These are phyloP conservation scores for Trypanosomatidae sp. DNA, from an alignment of 208 protist species.

Conservation along the genomic window DNA sequence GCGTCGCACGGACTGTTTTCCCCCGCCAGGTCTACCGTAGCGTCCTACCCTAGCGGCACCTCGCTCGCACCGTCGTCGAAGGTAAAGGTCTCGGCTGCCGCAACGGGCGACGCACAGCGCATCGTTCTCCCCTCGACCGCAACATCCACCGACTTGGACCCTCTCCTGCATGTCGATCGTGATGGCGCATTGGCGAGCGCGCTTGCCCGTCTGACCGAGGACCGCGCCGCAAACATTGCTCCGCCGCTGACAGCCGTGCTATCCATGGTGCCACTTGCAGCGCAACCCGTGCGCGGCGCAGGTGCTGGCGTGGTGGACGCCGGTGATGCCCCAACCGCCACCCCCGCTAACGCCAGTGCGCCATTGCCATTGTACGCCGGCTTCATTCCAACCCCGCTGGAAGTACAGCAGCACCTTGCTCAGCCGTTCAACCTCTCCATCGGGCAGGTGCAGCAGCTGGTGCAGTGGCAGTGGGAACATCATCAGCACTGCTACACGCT, in stretches of 20 bases:
- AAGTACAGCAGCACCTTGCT: conserved; percentile 47
- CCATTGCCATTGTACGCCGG: conserved; percentile 35
- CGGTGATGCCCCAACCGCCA: background rate
- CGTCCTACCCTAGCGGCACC: conserved; percentile 12
- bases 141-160: conserved; percentile 7
- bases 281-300: conserved; percentile 28
- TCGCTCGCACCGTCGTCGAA: conserved; percentile 7
- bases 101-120: background rate
- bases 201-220: conserved; percentile 9
- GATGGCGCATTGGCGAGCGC: conserved; percentile 24
- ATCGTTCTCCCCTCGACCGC: background rate
- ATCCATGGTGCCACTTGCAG: conserved; percentile 21
- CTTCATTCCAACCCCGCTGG: conserved; percentile 44
- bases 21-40: conserved; percentile 1
- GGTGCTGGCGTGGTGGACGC: conserved; percentile 19
- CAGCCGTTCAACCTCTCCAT: conserved; percentile 56
- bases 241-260: conserved; percentile 38
- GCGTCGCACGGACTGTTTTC: background rate
- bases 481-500: conserved; percentile 66
- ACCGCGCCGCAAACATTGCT: background rate
- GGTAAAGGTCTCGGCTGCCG: background rate
- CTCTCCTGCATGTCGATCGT: conserved; percentile 29
- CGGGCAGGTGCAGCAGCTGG: conserved; percentile 58
- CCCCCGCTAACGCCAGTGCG: background rate
- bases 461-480: conserved; percentile 82